Evolutionary conservation across 73 alveolate species (phyloP).

Genomic region (Diophrys appendiculata): DNA sequence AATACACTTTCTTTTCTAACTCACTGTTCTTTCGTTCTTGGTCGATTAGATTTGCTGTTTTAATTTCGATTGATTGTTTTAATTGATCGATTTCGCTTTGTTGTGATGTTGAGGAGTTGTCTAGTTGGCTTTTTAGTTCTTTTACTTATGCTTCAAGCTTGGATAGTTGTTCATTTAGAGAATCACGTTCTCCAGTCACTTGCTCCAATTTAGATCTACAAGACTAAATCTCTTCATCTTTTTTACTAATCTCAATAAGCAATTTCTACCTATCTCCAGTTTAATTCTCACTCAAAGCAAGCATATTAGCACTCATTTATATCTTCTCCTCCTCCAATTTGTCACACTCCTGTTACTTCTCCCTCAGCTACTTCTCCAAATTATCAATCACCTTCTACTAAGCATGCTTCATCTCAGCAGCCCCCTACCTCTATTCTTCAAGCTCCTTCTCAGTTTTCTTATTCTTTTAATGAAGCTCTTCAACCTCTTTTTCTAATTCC

Average conservation of each 20-base stretch:
- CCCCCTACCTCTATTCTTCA: background rate
- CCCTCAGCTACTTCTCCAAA: background rate
- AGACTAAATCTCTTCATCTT: background rate
- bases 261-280: background rate
- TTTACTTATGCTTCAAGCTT: constrained; percentile 8
- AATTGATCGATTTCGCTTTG: constrained; percentile 19
- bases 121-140: background rate
- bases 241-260: background rate
- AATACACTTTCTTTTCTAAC: background rate
- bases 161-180: background rate
- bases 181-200: background rate
- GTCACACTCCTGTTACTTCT: too few relatives aligned
- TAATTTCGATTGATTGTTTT: constrained; percentile 19
- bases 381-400: background rate
- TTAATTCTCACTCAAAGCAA: background rate
- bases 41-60: background rate
- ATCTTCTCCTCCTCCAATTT: background rate
- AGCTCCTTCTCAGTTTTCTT: background rate
- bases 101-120: background rate
- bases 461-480: background rate
- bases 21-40: constrained; percentile 3
- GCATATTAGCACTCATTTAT: background rate
- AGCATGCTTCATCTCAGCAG: background rate
- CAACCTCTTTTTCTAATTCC: background rate
- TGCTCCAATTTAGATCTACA: background rate